Evolutionary conservation across 345 rosid species (phyloP).

Genomic region (Linum tenue): DNA sequence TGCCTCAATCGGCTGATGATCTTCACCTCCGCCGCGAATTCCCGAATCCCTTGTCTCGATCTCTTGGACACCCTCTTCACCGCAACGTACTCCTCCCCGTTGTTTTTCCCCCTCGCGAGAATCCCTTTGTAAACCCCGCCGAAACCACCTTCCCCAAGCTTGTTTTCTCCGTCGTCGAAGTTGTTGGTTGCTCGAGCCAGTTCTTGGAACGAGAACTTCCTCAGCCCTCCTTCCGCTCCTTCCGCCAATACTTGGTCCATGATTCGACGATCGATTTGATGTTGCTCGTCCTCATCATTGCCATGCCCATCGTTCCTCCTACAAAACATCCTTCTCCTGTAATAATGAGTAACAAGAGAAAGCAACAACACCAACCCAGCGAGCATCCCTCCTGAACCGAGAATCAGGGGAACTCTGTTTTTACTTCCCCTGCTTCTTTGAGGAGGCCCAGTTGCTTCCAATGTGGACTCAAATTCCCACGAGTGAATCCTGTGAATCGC

Average conservation of each 20-base stretch:
- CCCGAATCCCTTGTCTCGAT: not conserved
- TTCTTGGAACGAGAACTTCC: not conserved
- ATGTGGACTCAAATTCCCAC: constrained; percentile 16
- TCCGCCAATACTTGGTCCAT: not conserved
- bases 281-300: not conserved
- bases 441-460: not conserved
- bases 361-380: not conserved
- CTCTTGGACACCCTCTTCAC: constrained; percentile 4
- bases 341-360: not conserved
- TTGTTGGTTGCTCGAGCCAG: not conserved
- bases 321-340: not conserved
- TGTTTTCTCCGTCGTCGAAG: not conserved
- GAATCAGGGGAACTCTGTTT: not conserved
- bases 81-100: not conserved
- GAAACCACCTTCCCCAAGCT: not conserved
- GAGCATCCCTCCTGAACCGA: not conserved
- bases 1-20: constrained; percentile 5
- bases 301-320: not conserved
- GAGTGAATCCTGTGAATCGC: constrained; percentile 11
- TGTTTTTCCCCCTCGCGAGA: not conserved
- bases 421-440: not conserved
- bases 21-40: constrained; percentile 5
- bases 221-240: not conserved
- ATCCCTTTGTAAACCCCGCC: not conserved
- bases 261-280: not conserved